These are phyloP conservation scores for Edaphochlamys debaryana DNA, from an alignment of 139 green algal species.

Conservation along the genomic window DNA sequence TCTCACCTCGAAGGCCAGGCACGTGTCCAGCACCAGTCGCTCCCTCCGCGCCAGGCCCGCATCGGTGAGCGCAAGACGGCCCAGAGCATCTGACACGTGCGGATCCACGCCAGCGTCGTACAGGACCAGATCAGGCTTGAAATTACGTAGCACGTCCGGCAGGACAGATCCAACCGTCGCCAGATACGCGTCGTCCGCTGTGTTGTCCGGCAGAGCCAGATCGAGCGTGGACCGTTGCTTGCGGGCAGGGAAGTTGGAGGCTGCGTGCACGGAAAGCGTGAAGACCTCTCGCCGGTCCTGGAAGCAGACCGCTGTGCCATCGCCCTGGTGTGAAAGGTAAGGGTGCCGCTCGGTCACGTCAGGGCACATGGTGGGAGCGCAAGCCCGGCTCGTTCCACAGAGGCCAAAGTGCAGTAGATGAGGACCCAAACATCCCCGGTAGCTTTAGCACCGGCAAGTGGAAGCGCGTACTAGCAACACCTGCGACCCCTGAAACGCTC, in stretches of 20 bases:
- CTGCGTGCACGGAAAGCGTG: slow-evolving; percentile 84
- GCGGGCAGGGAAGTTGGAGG: slow-evolving; percentile 85
- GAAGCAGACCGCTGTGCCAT: slow-evolving; percentile 49
- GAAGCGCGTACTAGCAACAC: no score
- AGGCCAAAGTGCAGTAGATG: not conserved
- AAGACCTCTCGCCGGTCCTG: slow-evolving; percentile 52
- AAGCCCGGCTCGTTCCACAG: no score
- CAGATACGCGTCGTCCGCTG: slow-evolving; percentile 70
- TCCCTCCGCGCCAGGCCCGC: slow-evolving; percentile 79
- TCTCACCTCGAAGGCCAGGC: slow-evolving; percentile 67
- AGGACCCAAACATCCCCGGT: no score
- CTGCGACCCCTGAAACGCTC: no score
- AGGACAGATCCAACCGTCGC: slow-evolving; percentile 57
- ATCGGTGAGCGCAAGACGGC: slow-evolving; percentile 71
- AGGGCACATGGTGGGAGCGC: not conserved
- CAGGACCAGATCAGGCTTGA: slow-evolving; percentile 84
- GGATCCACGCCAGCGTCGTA: slow-evolving; percentile 91
- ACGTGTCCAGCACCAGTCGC: slow-evolving; percentile 85
- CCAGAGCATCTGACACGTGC: slow-evolving; percentile 80
- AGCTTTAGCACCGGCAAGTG: no score
- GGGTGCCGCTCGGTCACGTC: not conserved
- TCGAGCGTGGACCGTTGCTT: slow-evolving; percentile 84
- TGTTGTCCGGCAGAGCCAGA: slow-evolving; percentile 76
- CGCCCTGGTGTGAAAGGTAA: slow-evolving; percentile 30
- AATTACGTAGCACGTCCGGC: slow-evolving; percentile 59